phyloP scores from a whole-genome alignment of 176 grass and related monocot genomes.

The Guadua angustifolia region DNA sequence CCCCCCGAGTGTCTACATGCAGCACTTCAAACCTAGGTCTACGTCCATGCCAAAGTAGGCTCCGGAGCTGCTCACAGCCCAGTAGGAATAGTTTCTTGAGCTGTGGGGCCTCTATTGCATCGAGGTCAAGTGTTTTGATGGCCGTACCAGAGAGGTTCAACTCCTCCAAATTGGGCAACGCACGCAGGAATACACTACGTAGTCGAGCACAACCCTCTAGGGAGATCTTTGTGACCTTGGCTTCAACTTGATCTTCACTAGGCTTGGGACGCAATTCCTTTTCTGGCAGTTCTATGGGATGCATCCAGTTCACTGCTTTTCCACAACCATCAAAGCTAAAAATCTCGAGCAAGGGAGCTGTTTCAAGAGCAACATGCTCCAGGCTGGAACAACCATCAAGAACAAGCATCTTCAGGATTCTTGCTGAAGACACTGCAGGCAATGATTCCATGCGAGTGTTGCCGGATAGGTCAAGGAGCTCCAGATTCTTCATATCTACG shows the following conservation, averaged over 20 bases:
- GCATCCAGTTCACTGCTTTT: no score
- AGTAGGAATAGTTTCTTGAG: not conserved
- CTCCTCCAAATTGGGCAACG: not conserved
- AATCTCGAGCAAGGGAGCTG: no score
- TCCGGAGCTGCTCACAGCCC: not conserved
- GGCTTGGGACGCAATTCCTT: not conserved
- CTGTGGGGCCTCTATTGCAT: not conserved
- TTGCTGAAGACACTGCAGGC: not conserved
- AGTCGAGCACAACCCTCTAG: not conserved
- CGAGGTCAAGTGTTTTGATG: not conserved
- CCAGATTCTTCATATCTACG: not conserved
- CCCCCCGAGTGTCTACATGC: not conserved
- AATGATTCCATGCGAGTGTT: not conserved
- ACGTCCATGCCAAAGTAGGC: not conserved
- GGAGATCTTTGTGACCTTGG: not conserved
- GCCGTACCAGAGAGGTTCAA: no score
- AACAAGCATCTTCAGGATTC: constrained; percentile 3
- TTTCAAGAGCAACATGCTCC: not conserved
- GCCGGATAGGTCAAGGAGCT: not conserved
- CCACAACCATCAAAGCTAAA: no score
- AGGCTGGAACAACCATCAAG: constrained; percentile 25
- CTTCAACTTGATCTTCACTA: not conserved
- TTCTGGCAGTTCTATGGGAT: no score
- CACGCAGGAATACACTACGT: not conserved
- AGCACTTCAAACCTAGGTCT: not conserved